Base-by-base conservation (phyloP, 495 filamentous ascomycete species). In the Trichoderma erinaceum region DNA sequence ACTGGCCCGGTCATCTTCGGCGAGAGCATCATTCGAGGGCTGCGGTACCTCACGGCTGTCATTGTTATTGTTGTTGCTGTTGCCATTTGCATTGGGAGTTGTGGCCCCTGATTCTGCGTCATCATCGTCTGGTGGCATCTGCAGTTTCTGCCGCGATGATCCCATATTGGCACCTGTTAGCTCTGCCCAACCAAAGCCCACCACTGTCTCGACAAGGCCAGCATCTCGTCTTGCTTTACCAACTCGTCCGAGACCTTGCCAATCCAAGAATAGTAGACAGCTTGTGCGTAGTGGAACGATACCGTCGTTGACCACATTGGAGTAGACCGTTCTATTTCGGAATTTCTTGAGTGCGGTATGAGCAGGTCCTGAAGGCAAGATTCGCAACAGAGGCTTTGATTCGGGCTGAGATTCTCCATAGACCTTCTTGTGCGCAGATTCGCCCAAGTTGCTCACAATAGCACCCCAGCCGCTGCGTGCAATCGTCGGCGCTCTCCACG, bases 231-330 rank as follows among this genome's bases (percentile, higher is more conserved):
- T 84, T 11, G 95, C 94, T 76, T 99, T 99, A 71, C 98, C 92
- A 6, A 98, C 95, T 29, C 92, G 87, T 27, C 90, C 93, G 10
- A 99, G 81, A 0, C 95, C 95, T 76, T 91, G 90, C 95, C 95
- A 99, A 75, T 99, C 95, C 8, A 99, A 83, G 72, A 98, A 99
- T n/a, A 98, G 81, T 18, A 99, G 81, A 76, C 93, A 98, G 65
- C 96, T 97, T 15, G 95, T 99, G 13, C 96, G 86, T 46, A 98
- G 76, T 2, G 95, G 95, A 8, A 99, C 95, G 74, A 99, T 97
- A 3, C 95, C 95, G 78, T 99, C 95, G 77, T 99, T 99, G 56
- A 99, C 96, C 35, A 98, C 92, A 73, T 99, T 99, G 1, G 93
- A 96, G 75, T 99, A 99, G 1, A 97, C 83, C 0, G 95, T 99